phyloP scores from a whole-genome alignment of 306 rosid species.

The Begonia masoniana region DNA sequence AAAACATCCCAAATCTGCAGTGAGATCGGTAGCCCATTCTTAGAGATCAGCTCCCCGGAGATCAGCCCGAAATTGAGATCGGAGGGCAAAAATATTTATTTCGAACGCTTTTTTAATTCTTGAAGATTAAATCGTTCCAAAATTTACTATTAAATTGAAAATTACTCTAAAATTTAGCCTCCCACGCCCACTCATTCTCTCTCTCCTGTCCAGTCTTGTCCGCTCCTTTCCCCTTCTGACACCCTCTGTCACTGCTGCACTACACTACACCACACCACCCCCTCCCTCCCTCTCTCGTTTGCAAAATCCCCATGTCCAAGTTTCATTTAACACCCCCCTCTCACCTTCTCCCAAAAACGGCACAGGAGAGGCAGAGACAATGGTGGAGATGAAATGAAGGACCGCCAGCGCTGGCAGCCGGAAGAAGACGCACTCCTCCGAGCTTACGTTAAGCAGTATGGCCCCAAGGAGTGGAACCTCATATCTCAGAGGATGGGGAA shows the following conservation, averaged over 20 bases:
- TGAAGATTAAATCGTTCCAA: too few species aligned
- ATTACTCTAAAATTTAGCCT: too few species aligned
- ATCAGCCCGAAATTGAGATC: too few species aligned
- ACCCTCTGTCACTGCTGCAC: slow-evolving; percentile 11
- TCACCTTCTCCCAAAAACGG: neutral
- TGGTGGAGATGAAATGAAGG: slow-evolving; percentile 31
- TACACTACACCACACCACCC: neutral
- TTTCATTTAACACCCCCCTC: neutral
- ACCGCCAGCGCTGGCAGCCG: slow-evolving; percentile 48
- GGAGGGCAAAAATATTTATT: too few species aligned
- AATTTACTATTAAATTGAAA: too few species aligned
- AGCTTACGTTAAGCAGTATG: slow-evolving; percentile 38
- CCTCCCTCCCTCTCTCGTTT: neutral
- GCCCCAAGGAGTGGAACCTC: slow-evolving; percentile 32
- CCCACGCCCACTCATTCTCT: too few species aligned
- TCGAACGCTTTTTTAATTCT: too few species aligned
- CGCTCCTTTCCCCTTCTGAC: slow-evolving; percentile 6
- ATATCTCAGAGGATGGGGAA: slow-evolving; percentile 26
- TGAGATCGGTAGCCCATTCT: too few species aligned
- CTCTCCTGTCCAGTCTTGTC: slow-evolving; percentile 12
- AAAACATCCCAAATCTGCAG: too few species aligned
- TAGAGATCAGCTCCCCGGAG: too few species aligned
- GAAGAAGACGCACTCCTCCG: slow-evolving; percentile 45
- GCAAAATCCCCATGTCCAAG: neutral
- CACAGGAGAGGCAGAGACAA: neutral